These are phyloP conservation scores for Ascodesmis nigricans DNA, from an alignment of 495 filamentous ascomycete genomes.

Conservation along the genomic window DNA sequence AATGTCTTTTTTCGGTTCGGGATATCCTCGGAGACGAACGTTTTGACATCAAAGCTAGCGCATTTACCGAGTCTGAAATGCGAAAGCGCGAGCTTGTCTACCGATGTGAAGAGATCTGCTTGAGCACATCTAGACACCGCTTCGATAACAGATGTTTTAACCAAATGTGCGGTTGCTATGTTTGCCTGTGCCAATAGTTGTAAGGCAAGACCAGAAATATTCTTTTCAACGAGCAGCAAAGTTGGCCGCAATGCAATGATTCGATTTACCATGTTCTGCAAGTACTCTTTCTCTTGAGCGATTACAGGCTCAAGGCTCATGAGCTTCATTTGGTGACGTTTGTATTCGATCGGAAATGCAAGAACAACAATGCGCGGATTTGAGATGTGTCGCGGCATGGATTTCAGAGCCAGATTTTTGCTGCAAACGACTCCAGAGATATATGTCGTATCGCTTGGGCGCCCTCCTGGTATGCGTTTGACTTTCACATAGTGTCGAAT, in stretches of 20 bases:
- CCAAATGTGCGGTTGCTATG: conserved; percentile 83
- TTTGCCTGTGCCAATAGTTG: conserved; percentile 68
- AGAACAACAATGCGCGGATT: conserved; percentile 80
- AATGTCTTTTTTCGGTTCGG: conserved; percentile 72
- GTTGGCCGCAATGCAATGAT: conserved; percentile 69
- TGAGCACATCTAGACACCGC: conserved; percentile 81
- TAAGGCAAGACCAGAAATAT: conserved; percentile 75
- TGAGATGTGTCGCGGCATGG: conserved; percentile 69
- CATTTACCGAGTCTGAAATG: conserved; percentile 60
- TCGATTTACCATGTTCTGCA: conserved; percentile 79
- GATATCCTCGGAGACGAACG: conserved; percentile 56
- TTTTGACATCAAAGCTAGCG: conserved; percentile 80
- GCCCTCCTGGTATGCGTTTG: conserved; percentile 82
- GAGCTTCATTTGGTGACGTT: conserved; percentile 76
- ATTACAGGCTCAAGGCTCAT: conserved; percentile 98
- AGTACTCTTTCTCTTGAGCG: conserved; percentile 84
- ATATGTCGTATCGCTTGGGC: conserved; percentile 76
- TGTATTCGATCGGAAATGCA: conserved; percentile 89
- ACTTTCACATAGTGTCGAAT: conserved; percentile 97
- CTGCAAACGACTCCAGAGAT: conserved; percentile 91
- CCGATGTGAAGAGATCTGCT: conserved; percentile 77
- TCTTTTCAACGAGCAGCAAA: conserved; percentile 67
- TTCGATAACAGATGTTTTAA: conserved; percentile 85
- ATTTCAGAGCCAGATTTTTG: conserved; percentile 88
- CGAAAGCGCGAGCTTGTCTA: conserved; percentile 75